Conservation (phyloP, 2,329 filamentous ascomycete genomes). For the Monosporascus sp. region DNA sequence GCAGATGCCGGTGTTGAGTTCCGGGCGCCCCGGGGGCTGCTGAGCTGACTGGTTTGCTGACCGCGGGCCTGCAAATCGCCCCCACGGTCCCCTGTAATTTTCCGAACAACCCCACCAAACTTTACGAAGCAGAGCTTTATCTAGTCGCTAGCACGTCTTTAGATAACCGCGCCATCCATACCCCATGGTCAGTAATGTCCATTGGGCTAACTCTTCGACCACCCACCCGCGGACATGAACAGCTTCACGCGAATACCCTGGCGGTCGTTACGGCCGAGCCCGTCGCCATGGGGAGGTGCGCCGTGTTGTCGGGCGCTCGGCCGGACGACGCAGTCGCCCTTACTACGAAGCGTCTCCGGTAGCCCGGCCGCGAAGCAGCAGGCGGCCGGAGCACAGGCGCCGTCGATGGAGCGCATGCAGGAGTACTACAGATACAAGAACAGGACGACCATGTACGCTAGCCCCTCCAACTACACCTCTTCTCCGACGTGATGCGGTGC, state of each 20-base stretch:
- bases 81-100: too few relatives aligned
- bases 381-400: conserved; percentile 22
- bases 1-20: too few relatives aligned
- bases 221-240: conserved; percentile 31
- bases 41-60: too few relatives aligned
- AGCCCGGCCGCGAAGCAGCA: conserved; percentile 18
- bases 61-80: too few relatives aligned
- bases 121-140: too few relatives aligned
- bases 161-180: neutral
- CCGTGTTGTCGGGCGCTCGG: conserved; percentile 23
- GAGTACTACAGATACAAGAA: conserved; percentile 64
- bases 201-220: neutral
- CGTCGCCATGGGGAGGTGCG: conserved; percentile 23
- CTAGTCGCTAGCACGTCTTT: neutral
- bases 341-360: conserved; percentile 20
- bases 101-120: too few relatives aligned
- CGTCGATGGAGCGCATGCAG: conserved; percentile 60
- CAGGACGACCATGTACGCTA: conserved; percentile 55
- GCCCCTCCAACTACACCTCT: conserved; percentile 12
- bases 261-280: conserved; percentile 20
- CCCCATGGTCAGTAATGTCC: neutral
- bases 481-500: neutral
- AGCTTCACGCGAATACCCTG: conserved; percentile 30
- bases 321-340: conserved; percentile 11
- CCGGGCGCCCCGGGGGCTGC: too few relatives aligned